Base-by-base conservation (phyloP, 352 stramenopile species). In the Nothophytophthora sp. region DNA sequence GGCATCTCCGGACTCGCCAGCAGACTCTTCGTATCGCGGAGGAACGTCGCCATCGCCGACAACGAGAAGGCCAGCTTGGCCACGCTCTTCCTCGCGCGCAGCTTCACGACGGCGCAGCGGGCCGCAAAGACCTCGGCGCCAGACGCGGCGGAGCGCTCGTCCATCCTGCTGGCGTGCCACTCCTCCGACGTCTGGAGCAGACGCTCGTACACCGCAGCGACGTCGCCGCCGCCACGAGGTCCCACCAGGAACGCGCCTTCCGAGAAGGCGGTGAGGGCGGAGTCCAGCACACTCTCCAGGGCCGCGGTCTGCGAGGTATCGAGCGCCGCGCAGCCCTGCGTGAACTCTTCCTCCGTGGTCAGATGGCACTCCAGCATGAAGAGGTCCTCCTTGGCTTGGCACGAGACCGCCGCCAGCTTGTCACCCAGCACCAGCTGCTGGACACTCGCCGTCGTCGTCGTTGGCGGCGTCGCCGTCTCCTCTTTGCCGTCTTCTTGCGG, bases 291-390 rank as follows among this genome's bases (percentile, higher is more conserved):
- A 19, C 48, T 67, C 35, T 93, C 83, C 15, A 93, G 60, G 2
- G 67, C 45, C 2, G 52, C 46, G 0, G 72, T 69, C 19, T 74
- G 63, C 15, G 58, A 67, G 2, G 61, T 70, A 27, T 91, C 76
- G 0, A 91, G 60, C 13, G 68, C 67, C 13, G 59, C 50, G 24
- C 69, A 73, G 4, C 61, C 59, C 13, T 81, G 39, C 8, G 50
- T 54, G 58, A 76, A 88, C 39, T 88, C 75, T 5, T 92, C 76
- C 28, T 84, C 60, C 0, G 78, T 92, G 22, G 78, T 89, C 30
- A 87, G 41, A 44, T 89, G 72, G 34, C 76, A 88, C 34, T 92
- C 81, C 4, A 92, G 65, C 52, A 89, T 72, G 46, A 88, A 92
- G 6, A 86, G 43, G 43, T 92, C 78, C 42, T 88, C 78, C 45